Conservation (phyloP, 495 filamentous ascomycete genomes). For the Geoglossum glabrum region DNA sequence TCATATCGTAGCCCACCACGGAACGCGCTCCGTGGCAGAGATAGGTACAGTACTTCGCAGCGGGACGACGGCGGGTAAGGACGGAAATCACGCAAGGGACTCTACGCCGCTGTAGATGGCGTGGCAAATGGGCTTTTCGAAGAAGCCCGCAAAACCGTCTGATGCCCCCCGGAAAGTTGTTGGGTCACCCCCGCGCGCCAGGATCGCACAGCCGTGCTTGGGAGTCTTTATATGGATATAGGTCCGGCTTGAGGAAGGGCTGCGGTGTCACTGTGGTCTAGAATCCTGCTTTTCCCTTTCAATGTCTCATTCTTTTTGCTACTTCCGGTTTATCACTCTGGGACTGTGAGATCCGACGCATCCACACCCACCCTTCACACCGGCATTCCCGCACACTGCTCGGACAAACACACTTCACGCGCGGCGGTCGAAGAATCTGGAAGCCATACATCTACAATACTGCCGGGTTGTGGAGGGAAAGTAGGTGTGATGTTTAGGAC, state of each 20-base stretch:
- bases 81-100: too few relatives aligned
- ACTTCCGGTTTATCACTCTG: not conserved
- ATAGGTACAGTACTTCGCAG: too few relatives aligned
- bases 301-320: not conserved
- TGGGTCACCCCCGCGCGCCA: too few relatives aligned
- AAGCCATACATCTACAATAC: not conserved
- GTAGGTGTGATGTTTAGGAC: not conserved
- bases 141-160: too few relatives aligned
- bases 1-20: not conserved
- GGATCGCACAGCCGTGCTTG: too few relatives aligned
- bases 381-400: too few relatives aligned
- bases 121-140: too few relatives aligned
- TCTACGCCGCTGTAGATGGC: too few relatives aligned
- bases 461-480: not conserved
- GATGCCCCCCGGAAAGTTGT: too few relatives aligned
- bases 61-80: too few relatives aligned
- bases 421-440: not conserved
- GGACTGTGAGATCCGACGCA: too few relatives aligned
- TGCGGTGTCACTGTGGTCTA: not conserved
- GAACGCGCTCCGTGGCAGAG: not conserved
- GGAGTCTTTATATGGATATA: not conserved
- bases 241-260: not conserved
- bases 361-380: too few relatives aligned
- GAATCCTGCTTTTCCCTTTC: not conserved
- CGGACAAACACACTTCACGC: not conserved